Base-by-base conservation (phyloP, 2,329 filamentous ascomycete species). In the Cucurbitaria berberidis region DNA sequence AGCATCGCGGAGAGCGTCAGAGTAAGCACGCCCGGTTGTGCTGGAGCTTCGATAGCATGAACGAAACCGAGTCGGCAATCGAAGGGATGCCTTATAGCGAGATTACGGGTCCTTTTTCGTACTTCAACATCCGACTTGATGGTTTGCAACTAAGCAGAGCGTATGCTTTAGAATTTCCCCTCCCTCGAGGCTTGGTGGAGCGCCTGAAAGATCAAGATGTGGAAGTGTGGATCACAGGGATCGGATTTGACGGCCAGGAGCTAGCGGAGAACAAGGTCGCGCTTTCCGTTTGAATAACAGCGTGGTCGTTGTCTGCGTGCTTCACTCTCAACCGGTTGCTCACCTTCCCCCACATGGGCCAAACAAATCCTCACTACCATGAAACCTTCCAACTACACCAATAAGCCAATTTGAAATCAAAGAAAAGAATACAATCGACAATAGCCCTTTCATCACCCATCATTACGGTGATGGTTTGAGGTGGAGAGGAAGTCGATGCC, bases 21-120 rank as follows among this genome's bases (percentile, higher is more conserved):
- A 53, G 26, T 8, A 39, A 32, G 40, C 67, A 73, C 38, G 35
- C 46, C n/a, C 61, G 72, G 13, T 43, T 75, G 11, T 60, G 45
- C 30, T 75, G 70, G 72, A 45, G 38, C 13, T 67, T 48, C 26
- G 29, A 26, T 15, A 41, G 38, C 18, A 18, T 36, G 16, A 39
- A 22, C 10, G 18, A 38, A 4, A 16, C 8, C 19, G 21, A 35
- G 9, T 29, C 5, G 2, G 45, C 11, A 21, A 10, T 43, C 1
- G 4, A 38, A 3, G 59, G 52, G 1, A 34, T 72, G 8, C 72
- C 72, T 2, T 67, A 61, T 43, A 76, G 74, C 30, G n/a, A 51
- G 0, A 39, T 69, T 2, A 77, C 73, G 3, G 75, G 75, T 0
- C 60, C 72, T 1, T 74, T 74, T 41, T 62, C 72, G 1, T 59